Evolutionary conservation across 129 eudicot species (phyloP).

Genomic region (Pseudognaphalium luteoalbum): DNA sequence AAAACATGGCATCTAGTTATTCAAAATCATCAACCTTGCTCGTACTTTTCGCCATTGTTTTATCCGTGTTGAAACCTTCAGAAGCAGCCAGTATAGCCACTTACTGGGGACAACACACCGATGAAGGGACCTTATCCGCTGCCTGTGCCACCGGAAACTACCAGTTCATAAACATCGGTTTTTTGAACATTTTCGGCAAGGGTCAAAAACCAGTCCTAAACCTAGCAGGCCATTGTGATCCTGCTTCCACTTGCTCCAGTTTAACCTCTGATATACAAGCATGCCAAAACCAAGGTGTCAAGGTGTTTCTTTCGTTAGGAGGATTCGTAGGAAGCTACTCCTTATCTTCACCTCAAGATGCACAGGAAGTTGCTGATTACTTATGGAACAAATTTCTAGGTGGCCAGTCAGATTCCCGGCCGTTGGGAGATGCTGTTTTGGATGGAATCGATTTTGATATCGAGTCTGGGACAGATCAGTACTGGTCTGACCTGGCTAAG

Average conservation of each 20-base stretch:
- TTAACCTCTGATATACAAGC: conserved; percentile 35
- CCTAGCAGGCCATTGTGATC: conserved; percentile 67
- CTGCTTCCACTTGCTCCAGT: conserved; percentile 38
- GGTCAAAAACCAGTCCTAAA: conserved; percentile 54
- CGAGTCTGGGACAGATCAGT: conserved; percentile 43
- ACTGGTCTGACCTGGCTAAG: conserved; percentile 52
- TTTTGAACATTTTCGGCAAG: conserved; percentile 53
- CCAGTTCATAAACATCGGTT: conserved; percentile 56
- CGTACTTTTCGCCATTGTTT: neutral
- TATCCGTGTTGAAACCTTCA: conserved; percentile 3
- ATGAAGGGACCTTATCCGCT: conserved; percentile 54
- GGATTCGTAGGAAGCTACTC: conserved; percentile 48
- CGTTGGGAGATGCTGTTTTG: conserved; percentile 59
- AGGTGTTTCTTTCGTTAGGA: conserved; percentile 66
- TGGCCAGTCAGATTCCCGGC: conserved; percentile 51
- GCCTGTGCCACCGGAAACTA: conserved; percentile 50
- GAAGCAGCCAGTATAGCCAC: conserved; percentile 39
- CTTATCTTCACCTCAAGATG: conserved; percentile 59
- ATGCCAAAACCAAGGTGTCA: conserved; percentile 62
- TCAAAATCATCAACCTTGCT: conserved; percentile 1
- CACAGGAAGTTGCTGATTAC: conserved; percentile 51
- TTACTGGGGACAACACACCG: conserved; percentile 76
- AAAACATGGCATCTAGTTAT: conserved; percentile 36
- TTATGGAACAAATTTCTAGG: conserved; percentile 61
- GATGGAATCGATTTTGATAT: conserved; percentile 84